Evolutionary conservation across 2,329 filamentous ascomycete genomes (phyloP), one percentile per base, ranked within the genome.

Genomic region (Colletotrichum shisoi): DNA sequence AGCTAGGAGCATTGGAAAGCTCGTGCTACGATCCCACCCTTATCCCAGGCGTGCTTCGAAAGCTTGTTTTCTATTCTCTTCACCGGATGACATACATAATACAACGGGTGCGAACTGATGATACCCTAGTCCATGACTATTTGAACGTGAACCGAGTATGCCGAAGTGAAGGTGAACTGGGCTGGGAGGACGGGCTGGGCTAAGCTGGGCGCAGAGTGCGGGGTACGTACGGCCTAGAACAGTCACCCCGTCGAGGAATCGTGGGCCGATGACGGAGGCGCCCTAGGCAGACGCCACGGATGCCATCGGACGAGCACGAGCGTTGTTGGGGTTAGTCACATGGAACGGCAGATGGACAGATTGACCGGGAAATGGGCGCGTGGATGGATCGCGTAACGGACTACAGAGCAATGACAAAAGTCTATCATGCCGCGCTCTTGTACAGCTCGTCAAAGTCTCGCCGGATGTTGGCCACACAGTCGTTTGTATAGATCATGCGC

Each of bases 401-500:
- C 9, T 9, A 34, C 2, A 51, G 13, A 12, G 27, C 7, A 6
- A 57, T 5, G 2, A 17, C 19, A 15, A 4, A 58, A 61, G 58
- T 52, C 57, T 59, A 63, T 34, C 2, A 34, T 24, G 53, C 64
- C 65, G 78, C 62, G 37, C 70, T 75, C 37, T 74, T 74, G 70
- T 77, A 85, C 45, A 86, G 70, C 72, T 80, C 76, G 12, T 82
- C 80, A 73, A 87, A 88, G 66, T 78, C 77, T 49, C 86, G 83
- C 57, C 77, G 76, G 0, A 86, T 82, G 62, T 86, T 83, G 72
- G 80, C 77, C 57, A 85, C 81, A 72, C 87, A 88, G 76, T 90
- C 87, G 72, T 88, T 82, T 12, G 84, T 83, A 76, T 90, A 90
- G 68, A 90, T 85, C 82, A 85, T 84, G 75, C 84, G 82, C 76